Percentiles rank a stretch among this genome's conserved stretches.
Conservation (phyloP, 2,329 filamentous ascomycete genomes). For the Cercospora nicotianae region DNA sequence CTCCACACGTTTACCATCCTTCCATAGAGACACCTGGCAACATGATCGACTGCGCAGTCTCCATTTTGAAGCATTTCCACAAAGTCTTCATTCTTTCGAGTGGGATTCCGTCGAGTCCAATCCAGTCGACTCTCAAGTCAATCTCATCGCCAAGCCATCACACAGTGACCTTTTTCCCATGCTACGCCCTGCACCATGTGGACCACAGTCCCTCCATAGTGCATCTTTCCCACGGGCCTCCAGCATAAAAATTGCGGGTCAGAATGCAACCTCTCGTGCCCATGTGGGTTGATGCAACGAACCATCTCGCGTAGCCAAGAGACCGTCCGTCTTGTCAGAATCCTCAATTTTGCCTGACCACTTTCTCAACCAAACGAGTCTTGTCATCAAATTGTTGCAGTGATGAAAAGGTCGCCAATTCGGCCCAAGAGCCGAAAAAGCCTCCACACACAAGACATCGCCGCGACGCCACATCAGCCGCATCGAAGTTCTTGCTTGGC, state of each 20-base stretch:
- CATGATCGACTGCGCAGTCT: too few species aligned
- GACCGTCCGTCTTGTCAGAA: not conserved
- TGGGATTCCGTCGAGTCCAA: too few species aligned
- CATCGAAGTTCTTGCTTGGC: not conserved
- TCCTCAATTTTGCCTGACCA: not conserved
- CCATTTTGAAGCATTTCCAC: too few species aligned
- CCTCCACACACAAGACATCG: slow-evolving; percentile 8
- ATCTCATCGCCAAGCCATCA: too few species aligned
- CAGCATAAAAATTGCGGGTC: slow-evolving; percentile 1
- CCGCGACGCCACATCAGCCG: slow-evolving; percentile 6
- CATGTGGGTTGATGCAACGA: not conserved
- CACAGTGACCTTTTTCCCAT: too few species aligned
- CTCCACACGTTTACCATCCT: too few species aligned
- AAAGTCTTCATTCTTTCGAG: too few species aligned
- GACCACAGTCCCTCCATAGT: not conserved
- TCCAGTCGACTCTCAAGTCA: too few species aligned
- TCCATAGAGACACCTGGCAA: too few species aligned
- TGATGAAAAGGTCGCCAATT: not conserved
- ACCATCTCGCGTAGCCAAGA: not conserved
- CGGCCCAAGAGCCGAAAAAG: slow-evolving; percentile 6
- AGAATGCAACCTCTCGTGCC: not conserved
- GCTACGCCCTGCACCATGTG: too few species aligned
- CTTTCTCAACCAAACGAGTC: not conserved
- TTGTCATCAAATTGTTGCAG: not conserved
- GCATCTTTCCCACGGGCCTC: not conserved